Conservation (phyloP, 495 filamentous ascomycete genomes). For the Neurospora sp. region DNA sequence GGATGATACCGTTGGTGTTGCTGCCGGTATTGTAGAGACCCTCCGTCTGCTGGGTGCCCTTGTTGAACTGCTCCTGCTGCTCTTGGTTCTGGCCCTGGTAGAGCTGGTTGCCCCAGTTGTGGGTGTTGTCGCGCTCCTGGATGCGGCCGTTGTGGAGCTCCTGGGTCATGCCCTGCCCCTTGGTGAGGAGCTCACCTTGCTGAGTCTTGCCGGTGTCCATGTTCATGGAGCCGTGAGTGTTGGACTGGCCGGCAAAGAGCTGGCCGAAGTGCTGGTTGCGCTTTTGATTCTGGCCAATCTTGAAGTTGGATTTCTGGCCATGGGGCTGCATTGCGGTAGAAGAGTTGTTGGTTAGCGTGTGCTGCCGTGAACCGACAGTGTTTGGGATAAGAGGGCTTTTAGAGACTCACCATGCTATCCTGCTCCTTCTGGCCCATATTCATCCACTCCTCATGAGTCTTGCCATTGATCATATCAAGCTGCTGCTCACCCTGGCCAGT, state of each 20-base stretch:
- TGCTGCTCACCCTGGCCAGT: background rate
- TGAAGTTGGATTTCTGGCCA: background rate
- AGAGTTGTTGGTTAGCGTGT: background rate
- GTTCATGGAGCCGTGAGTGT: background rate
- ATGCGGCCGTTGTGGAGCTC: background rate
- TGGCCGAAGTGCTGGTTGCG: background rate
- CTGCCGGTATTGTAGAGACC: background rate
- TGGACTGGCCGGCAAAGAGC: background rate
- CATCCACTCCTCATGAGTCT: background rate
- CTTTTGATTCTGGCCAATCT: background rate
- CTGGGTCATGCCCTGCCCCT: background rate
- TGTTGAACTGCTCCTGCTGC: background rate
- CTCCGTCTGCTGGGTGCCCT: background rate
- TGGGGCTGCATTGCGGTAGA: background rate
- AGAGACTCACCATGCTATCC: background rate
- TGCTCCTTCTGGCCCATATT: background rate
- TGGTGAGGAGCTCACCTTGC: background rate
- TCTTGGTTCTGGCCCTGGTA: background rate
- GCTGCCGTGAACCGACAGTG: background rate
- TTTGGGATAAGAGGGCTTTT: background rate
- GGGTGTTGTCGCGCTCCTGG: background rate
- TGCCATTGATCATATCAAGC: background rate
- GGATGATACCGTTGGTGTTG: background rate
- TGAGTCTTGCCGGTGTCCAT: background rate
- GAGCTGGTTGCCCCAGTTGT: background rate